Conservation (phyloP, 1,139 yeast species). For the Blastobotrys elegans region DNA sequence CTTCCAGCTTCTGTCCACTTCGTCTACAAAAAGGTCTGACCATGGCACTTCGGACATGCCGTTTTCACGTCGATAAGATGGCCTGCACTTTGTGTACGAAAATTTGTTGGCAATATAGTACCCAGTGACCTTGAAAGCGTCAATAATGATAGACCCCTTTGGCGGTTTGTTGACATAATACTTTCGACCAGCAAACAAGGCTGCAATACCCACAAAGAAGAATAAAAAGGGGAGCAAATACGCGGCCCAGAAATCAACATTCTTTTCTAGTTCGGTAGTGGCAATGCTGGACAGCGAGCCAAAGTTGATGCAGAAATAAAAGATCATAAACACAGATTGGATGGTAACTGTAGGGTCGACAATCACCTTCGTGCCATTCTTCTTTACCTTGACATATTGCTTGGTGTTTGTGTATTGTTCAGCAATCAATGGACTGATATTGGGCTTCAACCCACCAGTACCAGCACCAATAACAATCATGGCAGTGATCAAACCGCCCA, state of each 20-base stretch:
- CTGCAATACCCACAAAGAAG: slow-evolving; percentile 53
- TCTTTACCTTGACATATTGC: slow-evolving; percentile 54
- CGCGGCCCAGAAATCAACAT: slow-evolving; percentile 75
- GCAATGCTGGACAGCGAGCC: slow-evolving; percentile 78
- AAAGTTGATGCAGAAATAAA: slow-evolving; percentile 74
- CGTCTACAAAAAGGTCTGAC: slow-evolving; percentile 60
- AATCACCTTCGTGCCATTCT: slow-evolving; percentile 61
- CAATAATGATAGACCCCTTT: slow-evolving; percentile 57
- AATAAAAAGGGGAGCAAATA: slow-evolving; percentile 62
- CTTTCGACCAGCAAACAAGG: slow-evolving; percentile 50
- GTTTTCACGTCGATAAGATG: slow-evolving; percentile 39
- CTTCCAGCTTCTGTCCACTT: slow-evolving; percentile 51
- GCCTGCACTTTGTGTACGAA: slow-evolving; percentile 51
- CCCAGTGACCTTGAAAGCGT: slow-evolving; percentile 17
- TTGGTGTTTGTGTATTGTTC: slow-evolving; percentile 61
- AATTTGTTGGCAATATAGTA: slow-evolving; percentile 38
- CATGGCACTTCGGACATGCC: slow-evolving; percentile 39
- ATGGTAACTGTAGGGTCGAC: slow-evolving; percentile 67
- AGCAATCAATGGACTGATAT: slow-evolving; percentile 72
- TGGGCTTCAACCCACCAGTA: slow-evolving; percentile 79
- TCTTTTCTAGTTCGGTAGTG: slow-evolving; percentile 65
- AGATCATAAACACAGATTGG: slow-evolving; percentile 69
- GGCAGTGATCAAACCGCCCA: slow-evolving; percentile 51
- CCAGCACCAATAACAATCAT: slow-evolving; percentile 70
- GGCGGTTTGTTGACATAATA: slow-evolving; percentile 60